Evolutionary conservation across 2,329 filamentous ascomycete genomes (phyloP), one percentile per base, ranked within the genome.

Genomic region (Apiospora pterosperma): DNA sequence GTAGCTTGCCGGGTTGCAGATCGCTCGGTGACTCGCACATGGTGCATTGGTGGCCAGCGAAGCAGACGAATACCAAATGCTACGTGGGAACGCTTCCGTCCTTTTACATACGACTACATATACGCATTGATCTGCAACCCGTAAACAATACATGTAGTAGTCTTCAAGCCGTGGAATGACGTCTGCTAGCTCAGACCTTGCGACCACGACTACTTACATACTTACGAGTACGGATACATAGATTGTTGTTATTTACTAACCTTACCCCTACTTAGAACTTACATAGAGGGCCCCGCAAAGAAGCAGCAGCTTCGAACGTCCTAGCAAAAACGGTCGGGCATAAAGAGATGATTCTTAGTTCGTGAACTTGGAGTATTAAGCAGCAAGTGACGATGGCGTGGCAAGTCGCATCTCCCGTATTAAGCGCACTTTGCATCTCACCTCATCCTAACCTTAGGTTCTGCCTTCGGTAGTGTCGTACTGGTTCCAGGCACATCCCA

Each of bases 311-410:
- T n/a, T n/a, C 10, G 48, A 34, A 55, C 25, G 28, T n/a, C 28
- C 34, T 55, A 55, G 48, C 48, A 55, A 55, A 55, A 55, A 55
- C 48, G 48, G 48, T 55, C 28, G 48, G 48, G 48, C 48, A 55
- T 55, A 28, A 55, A 55, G 48, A 34, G 48, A 55, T 55, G 48
- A 34, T 28, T 28, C 48, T 10, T 34, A 10, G 48, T 34, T 8
- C 48, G n/a, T 10, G 48, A 34, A 34, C 38, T 41, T 41, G 16
- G 3, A 19, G 19, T 39, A 16, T 16, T 5, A 39, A 39, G 16
- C 36, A 16, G 19, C 36, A 19, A 41, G 38, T 16, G 12, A 34
- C 16, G 28, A 34, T 55, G 48, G 34, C 48, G 34, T 55, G 48
- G 48, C 48, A 55, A 34, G 48, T 34, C 48, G 48, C 25, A 55